Evolutionary conservation across 805 yeast species (phyloP), one percentile per base, ranked within the genome.

Genomic region (Metschnikowia continentalis): DNA sequence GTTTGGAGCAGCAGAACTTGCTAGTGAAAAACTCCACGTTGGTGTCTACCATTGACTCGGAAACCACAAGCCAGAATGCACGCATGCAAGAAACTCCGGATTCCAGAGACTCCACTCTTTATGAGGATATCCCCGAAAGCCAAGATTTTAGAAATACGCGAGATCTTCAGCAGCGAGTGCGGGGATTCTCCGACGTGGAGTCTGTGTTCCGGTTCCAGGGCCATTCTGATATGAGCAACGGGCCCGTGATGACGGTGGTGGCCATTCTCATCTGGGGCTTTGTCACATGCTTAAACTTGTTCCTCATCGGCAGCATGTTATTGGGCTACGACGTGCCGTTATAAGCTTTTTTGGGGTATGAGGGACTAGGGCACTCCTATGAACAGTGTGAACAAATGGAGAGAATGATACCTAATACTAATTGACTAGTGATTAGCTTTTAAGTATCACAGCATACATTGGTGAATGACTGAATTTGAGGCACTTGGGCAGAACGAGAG

Each of bases 241-340:
- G 88, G 15, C 73, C 72, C 10, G 47, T 73, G 35, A 75, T 86
- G 42, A 72, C 86, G 3, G 64, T 75, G 40, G 43, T 72, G 1
- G 88, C 94, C 2, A 62, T 83, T 11, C 51, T 77, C 23, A 79
- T 86, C 13, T 90, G 96, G 90, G 79, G 79, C 0, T 75, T 83
- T 22, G 87, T 90, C 20, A 80, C 90, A 6, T 72, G 81, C 23
- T 76, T 90, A 61, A 90, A 90, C 61, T 70, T 84, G 52, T 89
- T 86, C 70, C 73, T 90, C 60, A 80, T 90, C 14, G 72, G 68
- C 30, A 62, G 82, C 30, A 78, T 76, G 67, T 52, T 73, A 6
- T 49, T 72, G 46, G 84, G 83, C 17, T 78, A 74, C 42, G 82
- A 78, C 48, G 78, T 79, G 35, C 81, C 79, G 49, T 68, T 79